Evolutionary conservation across 2,329 filamentous ascomycete species (phyloP).

Genomic region (Diaporthe humulicola): DNA sequence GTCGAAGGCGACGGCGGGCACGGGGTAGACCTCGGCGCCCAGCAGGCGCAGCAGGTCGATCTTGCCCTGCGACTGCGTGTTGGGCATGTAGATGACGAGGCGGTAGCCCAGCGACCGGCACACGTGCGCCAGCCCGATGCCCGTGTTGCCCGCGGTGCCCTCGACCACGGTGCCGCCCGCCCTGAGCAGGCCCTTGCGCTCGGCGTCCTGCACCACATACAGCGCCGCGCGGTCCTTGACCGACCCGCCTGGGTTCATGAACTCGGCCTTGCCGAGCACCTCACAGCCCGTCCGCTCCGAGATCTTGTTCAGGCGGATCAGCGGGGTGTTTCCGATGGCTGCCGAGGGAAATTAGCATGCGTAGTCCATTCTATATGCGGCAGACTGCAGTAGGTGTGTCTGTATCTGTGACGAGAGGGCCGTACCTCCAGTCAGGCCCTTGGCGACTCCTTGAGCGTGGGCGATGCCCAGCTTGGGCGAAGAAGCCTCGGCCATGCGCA

Average conservation of each 20-base stretch:
- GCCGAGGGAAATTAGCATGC: constrained; percentile 24
- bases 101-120: constrained; percentile 93
- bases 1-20: constrained; percentile 95
- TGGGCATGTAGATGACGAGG: constrained; percentile 99
- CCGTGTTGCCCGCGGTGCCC: constrained; percentile 97
- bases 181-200: constrained; percentile 84
- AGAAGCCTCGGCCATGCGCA: constrained; percentile 63
- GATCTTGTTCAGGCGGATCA: constrained; percentile 89
- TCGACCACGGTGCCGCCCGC: constrained; percentile 96
- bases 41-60: constrained; percentile 92
- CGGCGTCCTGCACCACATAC: constrained; percentile 93
- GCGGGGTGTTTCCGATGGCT: constrained; percentile 98
- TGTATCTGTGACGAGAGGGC: neutral
- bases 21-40: constrained; percentile 94
- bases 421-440: constrained; percentile 85
- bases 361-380: neutral
- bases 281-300: constrained; percentile 94
- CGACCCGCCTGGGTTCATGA: constrained; percentile 96
- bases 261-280: constrained; percentile 95
- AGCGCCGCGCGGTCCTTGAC: constrained; percentile 97
- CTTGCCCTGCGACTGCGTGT: constrained; percentile 98
- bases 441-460: constrained; percentile 82
- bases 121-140: constrained; percentile 96
- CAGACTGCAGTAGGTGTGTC: neutral
- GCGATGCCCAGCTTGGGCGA: constrained; percentile 80